phyloP scores from a whole-genome alignment of 371 early-diverging fungal genomes.

The Mucor circinelloides region DNA sequence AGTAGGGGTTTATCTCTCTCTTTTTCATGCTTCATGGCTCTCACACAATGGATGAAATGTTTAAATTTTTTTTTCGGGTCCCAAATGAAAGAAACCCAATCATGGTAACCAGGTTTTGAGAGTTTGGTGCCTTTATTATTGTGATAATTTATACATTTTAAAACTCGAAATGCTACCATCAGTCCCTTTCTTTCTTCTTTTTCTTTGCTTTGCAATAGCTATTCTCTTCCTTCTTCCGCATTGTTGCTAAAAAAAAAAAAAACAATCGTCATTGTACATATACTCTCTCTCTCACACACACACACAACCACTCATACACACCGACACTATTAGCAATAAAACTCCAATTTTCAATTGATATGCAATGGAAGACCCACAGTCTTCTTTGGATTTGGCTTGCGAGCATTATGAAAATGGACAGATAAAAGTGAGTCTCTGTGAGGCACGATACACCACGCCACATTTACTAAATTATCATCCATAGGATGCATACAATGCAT shows the following conservation, averaged over 20 bases:
- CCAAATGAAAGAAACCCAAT: constrained; percentile 6
- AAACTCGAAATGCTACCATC: not conserved
- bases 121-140: constrained; percentile 1
- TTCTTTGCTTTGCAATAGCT: too few species aligned
- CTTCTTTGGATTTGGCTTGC: constrained; percentile 26
- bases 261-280: too few species aligned
- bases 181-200: not conserved
- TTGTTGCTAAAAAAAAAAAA: too few species aligned
- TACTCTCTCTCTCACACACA: too few species aligned
- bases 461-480: not conserved
- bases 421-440: constrained; percentile 26
- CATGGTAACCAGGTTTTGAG: not conserved
- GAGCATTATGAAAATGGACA: constrained; percentile 27
- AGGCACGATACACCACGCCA: not conserved
- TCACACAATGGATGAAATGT: not conserved
- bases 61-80: constrained; percentile 1
- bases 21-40: not conserved
- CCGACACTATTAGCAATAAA: not conserved
- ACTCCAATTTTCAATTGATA: not conserved
- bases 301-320: not conserved
- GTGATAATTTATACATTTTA: not conserved
- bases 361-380: constrained; percentile 29
- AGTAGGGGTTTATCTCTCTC: not conserved
- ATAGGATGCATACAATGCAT: constrained; percentile 31
- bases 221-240: not conserved